Percentiles rank a stretch among this genome's conserved stretches.
Conservation (phyloP, 108 stramenopile genomes). For the Ochromonas danica region DNA sequence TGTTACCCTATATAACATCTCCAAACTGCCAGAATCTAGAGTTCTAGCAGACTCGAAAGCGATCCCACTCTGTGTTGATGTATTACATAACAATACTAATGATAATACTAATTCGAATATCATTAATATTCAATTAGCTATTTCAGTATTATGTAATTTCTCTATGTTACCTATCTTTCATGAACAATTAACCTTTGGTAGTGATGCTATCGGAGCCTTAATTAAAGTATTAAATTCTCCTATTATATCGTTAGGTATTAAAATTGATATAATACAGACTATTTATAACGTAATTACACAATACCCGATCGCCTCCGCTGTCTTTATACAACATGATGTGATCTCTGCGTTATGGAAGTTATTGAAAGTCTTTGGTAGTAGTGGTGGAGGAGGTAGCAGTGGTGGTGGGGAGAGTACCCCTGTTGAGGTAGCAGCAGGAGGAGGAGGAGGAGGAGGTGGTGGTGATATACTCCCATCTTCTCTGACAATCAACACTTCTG, state of each 20-base stretch:
- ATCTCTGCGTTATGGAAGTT: slow-evolving; percentile 19
- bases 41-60: slow-evolving; percentile 13
- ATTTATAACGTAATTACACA: slow-evolving; percentile 7
- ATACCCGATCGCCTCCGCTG: not conserved
- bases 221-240: too few species aligned
- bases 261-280: slow-evolving; percentile 8
- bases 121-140: not conserved
- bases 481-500: not conserved
- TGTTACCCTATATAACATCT: slow-evolving; percentile 25
- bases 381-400: too few species aligned
- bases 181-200: slow-evolving; percentile 24
- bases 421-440: too few species aligned
- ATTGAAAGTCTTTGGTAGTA: not conserved
- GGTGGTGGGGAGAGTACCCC: not conserved
- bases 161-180: not conserved
- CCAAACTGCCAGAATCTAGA: not conserved
- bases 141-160: slow-evolving; percentile 25
- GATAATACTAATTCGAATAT: too few species aligned
- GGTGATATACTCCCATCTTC: too few species aligned
- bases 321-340: not conserved
- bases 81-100: too few species aligned
- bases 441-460: too few species aligned
- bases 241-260: too few species aligned
- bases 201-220: too few species aligned
- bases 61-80: not conserved